Percentiles rank a stretch among this genome's conserved stretches.
Evolutionary conservation across 1,139 yeast species (phyloP).

Genomic region (Magnusiomyces paraingens): DNA sequence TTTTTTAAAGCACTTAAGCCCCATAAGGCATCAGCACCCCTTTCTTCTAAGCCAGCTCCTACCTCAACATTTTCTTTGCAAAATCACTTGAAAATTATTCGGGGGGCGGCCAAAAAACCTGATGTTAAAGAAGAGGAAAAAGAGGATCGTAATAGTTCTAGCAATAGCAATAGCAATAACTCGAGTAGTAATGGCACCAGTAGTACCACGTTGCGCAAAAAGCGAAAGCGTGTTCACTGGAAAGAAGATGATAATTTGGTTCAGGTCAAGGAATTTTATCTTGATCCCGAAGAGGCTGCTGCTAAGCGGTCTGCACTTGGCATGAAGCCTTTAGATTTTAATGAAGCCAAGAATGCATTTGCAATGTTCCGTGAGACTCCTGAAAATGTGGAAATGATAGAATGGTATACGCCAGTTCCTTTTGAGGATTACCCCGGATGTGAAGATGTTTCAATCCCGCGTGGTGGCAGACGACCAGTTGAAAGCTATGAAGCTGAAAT

Average conservation of each 20-base stretch:
- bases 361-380: conserved; percentile 15
- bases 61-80: conserved; percentile 3
- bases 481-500: conserved; percentile 26
- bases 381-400: conserved; percentile 26
- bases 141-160: too few relatives aligned
- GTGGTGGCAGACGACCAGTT: conserved; percentile 29
- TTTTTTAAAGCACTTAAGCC: conserved; percentile 21
- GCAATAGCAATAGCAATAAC: too few relatives aligned
- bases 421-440: conserved; percentile 19
- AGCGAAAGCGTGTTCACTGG: conserved; percentile 35
- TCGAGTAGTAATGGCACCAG: neutral
- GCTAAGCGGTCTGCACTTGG: conserved; percentile 26
- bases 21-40: conserved; percentile 10
- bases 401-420: conserved; percentile 30
- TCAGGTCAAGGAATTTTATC: conserved; percentile 40
- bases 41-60: conserved; percentile 8
- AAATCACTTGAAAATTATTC: neutral
- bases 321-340: conserved; percentile 27
- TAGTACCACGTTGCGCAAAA: conserved; percentile 18
- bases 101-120: conserved; percentile 3
- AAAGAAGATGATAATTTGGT: conserved; percentile 34
- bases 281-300: conserved; percentile 37
- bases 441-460: conserved; percentile 22
- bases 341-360: conserved; percentile 28
- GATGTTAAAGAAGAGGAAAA: neutral